phyloP scores from a whole-genome alignment of 2,329 filamentous ascomycete species.

The Alternaria sp. region DNA sequence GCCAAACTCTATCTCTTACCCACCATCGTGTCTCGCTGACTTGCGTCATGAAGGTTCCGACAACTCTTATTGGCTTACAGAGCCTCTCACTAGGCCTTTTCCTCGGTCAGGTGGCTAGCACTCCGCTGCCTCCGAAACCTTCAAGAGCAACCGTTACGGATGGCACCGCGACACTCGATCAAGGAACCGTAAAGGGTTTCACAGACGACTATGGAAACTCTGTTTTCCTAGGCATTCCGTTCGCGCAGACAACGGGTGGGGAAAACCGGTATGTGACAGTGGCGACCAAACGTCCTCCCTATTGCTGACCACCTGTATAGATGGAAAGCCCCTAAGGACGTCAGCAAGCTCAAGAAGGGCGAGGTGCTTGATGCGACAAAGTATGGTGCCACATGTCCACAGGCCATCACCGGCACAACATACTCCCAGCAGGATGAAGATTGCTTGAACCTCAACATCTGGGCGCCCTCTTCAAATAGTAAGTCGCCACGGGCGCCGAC shows the following conservation, averaged over 20 bases:
- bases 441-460: conserved; percentile 52
- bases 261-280: conserved; percentile 27
- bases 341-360: conserved; percentile 18
- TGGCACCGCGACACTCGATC: conserved; percentile 22
- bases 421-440: conserved; percentile 42
- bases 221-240: conserved; percentile 36
- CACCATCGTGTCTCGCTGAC: conserved; percentile 8
- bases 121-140: conserved; percentile 16
- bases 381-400: conserved; percentile 37
- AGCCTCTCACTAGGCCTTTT: conserved; percentile 17
- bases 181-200: conserved; percentile 31
- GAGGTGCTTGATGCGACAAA: conserved; percentile 28
- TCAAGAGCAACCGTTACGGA: conserved; percentile 11
- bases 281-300: background rate
- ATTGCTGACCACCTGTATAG: conserved; percentile 13
- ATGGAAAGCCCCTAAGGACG: conserved; percentile 30
- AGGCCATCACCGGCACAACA: conserved; percentile 31
- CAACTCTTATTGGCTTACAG: conserved; percentile 10
- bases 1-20: conserved; percentile 15
- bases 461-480: conserved; percentile 22
- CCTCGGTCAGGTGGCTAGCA: conserved; percentile 15
- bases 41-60: conserved; percentile 20
- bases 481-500: conserved; percentile 9
- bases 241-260: conserved; percentile 35
- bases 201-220: conserved; percentile 30